Evolutionary conservation across 495 filamentous ascomycete species (phyloP).

Genomic region (Aspergillus diversus): DNA sequence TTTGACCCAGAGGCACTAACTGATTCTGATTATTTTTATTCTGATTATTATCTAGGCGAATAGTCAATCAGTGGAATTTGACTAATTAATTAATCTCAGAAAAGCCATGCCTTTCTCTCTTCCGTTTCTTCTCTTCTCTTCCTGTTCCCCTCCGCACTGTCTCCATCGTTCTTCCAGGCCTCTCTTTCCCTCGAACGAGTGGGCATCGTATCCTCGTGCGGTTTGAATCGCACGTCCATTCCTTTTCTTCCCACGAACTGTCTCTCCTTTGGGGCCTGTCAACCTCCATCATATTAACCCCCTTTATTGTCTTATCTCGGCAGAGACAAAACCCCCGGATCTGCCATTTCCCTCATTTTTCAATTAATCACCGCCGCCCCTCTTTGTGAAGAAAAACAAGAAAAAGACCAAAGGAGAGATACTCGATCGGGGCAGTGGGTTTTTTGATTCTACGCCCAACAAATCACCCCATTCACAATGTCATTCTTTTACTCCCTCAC

Average conservation of each 20-base stretch:
- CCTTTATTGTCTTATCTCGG: conserved; percentile 23
- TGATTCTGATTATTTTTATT: not conserved
- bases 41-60: too few species aligned
- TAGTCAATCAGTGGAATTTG: not conserved
- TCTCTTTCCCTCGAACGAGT: conserved; percentile 19
- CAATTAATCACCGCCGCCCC: not conserved
- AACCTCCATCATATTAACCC: conserved; percentile 26
- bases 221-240: conserved; percentile 38
- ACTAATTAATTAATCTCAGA: not conserved
- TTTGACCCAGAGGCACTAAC: not conserved
- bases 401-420: not conserved
- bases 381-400: not conserved
- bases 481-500: conserved; percentile 30
- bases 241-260: conserved; percentile 27
- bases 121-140: conserved; percentile 15
- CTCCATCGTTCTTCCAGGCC: conserved; percentile 17
- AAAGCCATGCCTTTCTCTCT: conserved; percentile 2
- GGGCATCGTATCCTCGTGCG: conserved; percentile 33
- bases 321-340: conserved; percentile 6
- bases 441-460: conserved; percentile 7
- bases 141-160: conserved; percentile 18
- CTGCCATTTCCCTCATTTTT: conserved; percentile 14
- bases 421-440: conserved; percentile 13
- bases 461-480: conserved; percentile 27
- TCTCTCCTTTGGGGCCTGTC: conserved; percentile 19